Base-by-base conservation (phyloP, 2,329 filamentous ascomycete genomes). In the Cladobotryum mycophilum region DNA sequence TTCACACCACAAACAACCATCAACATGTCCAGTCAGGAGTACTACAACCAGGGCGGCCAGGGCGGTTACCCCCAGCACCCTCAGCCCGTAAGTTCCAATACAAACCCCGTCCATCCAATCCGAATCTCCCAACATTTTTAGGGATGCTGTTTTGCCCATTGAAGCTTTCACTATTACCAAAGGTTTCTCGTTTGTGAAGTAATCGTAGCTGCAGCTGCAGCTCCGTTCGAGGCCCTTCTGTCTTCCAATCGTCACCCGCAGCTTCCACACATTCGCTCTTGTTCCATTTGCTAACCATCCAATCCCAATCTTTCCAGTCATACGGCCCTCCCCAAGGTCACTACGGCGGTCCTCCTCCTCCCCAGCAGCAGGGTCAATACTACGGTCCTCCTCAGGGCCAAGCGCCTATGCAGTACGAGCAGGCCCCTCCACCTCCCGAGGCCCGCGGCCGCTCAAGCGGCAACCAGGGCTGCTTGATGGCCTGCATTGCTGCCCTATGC, bases 401-500 rank as follows among this genome's bases (percentile, higher is more conserved):
- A 57, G 65, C 67, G 49, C 72, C 68, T 52, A 73, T 73, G 67
- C 67, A 72, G 59, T 71, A 73, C 57, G 67, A 73, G 54, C 70
- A 71, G 58, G 64, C 60, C 18, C 68, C 64, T 33, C 64, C 67
- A 17, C 63, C 56, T 38, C 61, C 59, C 18, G 58, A 63, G 57
- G 55, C 49, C 53, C 54, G 62, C 53, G 55, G 60, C 46, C 56
- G 61, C 53, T 53, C 58, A 53, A 63, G 67, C 45, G 67, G 68
- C 51, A 64, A 68, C 47, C 67, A 69, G 51, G 70, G 67, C 57
- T 78, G 75, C 58, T 59, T 77, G 47, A 67, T 69, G 41, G 72
- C 67, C 51, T 77, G 74, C 66, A 63, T 78, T 43, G 74, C 75
- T 8, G 66, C 69, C 14, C 58, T 78, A 48, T 78, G 74, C 65